phyloP scores from a whole-genome alignment of 108 stramenopile genomes.

The Cyclotella choctawhatcheeana region DNA sequence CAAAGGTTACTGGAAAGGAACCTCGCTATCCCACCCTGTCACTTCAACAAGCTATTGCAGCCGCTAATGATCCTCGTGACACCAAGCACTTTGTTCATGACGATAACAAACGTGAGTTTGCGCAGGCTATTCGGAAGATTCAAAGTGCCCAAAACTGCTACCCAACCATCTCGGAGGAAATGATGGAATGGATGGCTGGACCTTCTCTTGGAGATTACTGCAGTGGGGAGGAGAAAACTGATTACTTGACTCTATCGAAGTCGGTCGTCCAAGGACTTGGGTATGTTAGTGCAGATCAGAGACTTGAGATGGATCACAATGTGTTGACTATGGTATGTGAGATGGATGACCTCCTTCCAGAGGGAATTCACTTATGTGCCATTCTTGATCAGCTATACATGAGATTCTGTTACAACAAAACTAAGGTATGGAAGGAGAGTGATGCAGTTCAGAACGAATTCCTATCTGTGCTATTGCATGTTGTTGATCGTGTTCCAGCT shows the following conservation, averaged over 20 bases:
- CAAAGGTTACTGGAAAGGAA: slow-evolving; percentile 93
- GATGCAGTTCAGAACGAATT: slow-evolving; percentile 90
- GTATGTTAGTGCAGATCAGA: slow-evolving; percentile 71
- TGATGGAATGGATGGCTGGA: slow-evolving; percentile 85
- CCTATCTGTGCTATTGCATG: slow-evolving; percentile 84
- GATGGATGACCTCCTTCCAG: slow-evolving; percentile 83
- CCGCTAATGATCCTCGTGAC: slow-evolving; percentile 84
- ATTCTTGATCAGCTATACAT: slow-evolving; percentile 79
- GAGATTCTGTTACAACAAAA: slow-evolving; percentile 89
- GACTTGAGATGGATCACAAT: slow-evolving; percentile 90
- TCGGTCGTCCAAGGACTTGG: slow-evolving; percentile 78
- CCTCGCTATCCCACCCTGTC: slow-evolving; percentile 95
- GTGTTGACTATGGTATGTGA: slow-evolving; percentile 86
- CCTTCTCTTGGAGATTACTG: slow-evolving; percentile 88
- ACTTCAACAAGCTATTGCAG: slow-evolving; percentile 88
- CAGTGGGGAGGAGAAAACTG: slow-evolving; percentile 54
- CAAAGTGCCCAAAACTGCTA: slow-evolving; percentile 78
- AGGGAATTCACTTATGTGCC: slow-evolving; percentile 76
- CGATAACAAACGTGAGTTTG: slow-evolving; percentile 63
- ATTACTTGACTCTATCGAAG: slow-evolving; percentile 76
- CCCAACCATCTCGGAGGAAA: slow-evolving; percentile 79
- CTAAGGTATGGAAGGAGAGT: slow-evolving; percentile 80
- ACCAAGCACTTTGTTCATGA: slow-evolving; percentile 76
- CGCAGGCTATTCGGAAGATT: slow-evolving; percentile 72
- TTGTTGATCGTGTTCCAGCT: slow-evolving; percentile 83